Percentiles rank a stretch among this genome's conserved stretches.
Evolutionary conservation across 495 filamentous ascomycete genomes (phyloP).

Genomic region (Tuber brumale): DNA sequence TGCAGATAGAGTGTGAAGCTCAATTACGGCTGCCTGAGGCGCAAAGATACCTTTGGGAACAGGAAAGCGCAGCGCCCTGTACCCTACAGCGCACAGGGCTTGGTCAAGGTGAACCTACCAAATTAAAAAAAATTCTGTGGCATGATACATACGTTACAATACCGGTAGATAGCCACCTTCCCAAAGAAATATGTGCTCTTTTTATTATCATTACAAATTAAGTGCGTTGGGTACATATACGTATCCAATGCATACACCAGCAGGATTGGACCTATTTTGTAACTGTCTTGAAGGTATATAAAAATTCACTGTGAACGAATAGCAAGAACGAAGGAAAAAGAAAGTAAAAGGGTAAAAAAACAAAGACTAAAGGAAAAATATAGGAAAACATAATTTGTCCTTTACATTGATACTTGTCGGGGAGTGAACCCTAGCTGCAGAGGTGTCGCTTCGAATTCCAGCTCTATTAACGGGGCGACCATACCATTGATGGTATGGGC

Average conservation of each 20-base stretch:
- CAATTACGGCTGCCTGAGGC: background rate
- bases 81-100: background rate
- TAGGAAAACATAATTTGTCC: background rate
- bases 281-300: background rate
- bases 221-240: background rate
- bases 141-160: background rate
- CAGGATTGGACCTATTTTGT: background rate
- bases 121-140: background rate
- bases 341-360: background rate
- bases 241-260: background rate
- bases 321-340: background rate
- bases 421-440: background rate
- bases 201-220: background rate
- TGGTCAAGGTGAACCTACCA: background rate
- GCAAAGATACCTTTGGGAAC: background rate
- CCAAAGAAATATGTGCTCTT: background rate
- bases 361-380: background rate
- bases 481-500: background rate
- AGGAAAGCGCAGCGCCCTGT: background rate
- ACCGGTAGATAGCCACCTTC: background rate
- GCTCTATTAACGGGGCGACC: background rate
- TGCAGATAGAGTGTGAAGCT: background rate
- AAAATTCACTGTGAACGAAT: background rate
- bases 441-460: constrained; percentile 2
- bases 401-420: background rate